Conservation (phyloP, 1,284 basidiomycete species). For the Exobasidium cylindrosporum region DNA sequence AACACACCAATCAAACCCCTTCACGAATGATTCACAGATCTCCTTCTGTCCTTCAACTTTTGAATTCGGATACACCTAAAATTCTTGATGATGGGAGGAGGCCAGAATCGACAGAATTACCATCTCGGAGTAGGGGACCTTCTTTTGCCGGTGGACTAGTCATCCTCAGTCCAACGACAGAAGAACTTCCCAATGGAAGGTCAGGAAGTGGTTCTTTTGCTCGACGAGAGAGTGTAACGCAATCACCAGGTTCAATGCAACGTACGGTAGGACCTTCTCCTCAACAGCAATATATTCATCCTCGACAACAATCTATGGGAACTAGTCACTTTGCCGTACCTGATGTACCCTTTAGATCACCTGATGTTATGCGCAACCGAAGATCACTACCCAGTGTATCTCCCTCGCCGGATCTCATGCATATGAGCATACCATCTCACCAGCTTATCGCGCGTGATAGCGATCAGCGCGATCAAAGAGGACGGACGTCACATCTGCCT, state of each 20-base stretch:
- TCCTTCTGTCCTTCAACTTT: neutral
- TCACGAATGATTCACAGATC: neutral
- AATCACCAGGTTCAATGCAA: neutral
- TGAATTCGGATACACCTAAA: neutral
- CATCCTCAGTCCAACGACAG: neutral
- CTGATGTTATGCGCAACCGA: neutral
- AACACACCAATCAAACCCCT: too few relatives aligned
- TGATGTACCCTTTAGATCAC: conserved; percentile 8
- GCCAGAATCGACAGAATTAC: neutral
- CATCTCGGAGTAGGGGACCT: neutral
- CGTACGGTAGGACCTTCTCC: neutral
- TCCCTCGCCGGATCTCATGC: neutral
- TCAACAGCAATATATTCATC: neutral
- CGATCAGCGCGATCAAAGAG: neutral
- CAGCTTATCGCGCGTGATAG: neutral
- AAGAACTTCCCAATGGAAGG: neutral
- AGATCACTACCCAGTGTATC: neutral
- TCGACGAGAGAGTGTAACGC: neutral
- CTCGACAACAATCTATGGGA: neutral
- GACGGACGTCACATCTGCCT: neutral
- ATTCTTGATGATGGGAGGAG: neutral
- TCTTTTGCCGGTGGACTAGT: neutral
- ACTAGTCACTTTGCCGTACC: conserved; percentile 11
- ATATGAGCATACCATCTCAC: neutral
- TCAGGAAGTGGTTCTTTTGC: neutral